Evolutionary conservation across 768 basidiomycete genomes (phyloP).

Genomic region (Phylloporus sp.): DNA sequence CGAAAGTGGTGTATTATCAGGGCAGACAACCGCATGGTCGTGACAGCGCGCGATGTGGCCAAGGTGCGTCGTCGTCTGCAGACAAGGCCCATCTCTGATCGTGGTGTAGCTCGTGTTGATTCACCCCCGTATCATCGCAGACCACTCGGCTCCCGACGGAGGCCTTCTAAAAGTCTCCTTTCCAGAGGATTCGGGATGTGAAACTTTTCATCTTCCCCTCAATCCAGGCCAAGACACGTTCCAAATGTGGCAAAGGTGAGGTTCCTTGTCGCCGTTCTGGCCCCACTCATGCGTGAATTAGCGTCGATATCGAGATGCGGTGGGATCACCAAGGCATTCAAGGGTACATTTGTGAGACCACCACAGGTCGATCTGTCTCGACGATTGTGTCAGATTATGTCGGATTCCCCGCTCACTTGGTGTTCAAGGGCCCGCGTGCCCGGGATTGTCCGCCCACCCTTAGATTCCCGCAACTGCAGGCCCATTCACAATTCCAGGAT

Average conservation of each 20-base stretch:
- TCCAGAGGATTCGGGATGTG: slow-evolving; percentile 55
- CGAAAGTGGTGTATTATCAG: slow-evolving; percentile 70
- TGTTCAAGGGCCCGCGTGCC: slow-evolving; percentile 60
- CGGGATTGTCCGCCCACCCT: slow-evolving; percentile 49
- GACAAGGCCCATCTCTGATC: background rate
- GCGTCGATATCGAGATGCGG: slow-evolving; percentile 55
- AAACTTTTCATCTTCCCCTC: slow-evolving; percentile 57
- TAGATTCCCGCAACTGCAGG: slow-evolving; percentile 55
- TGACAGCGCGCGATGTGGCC: slow-evolving; percentile 65
- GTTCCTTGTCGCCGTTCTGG: background rate
- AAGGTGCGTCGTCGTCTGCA: slow-evolving; percentile 39
- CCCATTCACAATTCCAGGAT: slow-evolving; percentile 61
- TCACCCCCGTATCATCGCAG: slow-evolving; percentile 48
- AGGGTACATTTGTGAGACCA: slow-evolving; percentile 59
- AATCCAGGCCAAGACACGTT: slow-evolving; percentile 48
- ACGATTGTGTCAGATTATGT: slow-evolving; percentile 58
- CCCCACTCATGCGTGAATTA: slow-evolving; percentile 20
- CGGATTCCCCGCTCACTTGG: slow-evolving; percentile 55
- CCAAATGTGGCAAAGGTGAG: slow-evolving; percentile 56
- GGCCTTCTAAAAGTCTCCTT: slow-evolving; percentile 55
- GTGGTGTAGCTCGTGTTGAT: slow-evolving; percentile 61
- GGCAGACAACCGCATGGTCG: slow-evolving; percentile 44
- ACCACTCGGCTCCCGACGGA: slow-evolving; percentile 41
- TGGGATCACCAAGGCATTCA: slow-evolving; percentile 43
- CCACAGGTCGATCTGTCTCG: slow-evolving; percentile 44